A percentile compares a stretch with the other conserved stretches of the same genome.
phyloP scores from a whole-genome alignment of 208 protist genomes.

The Blastocrithidia nonstop region DNA sequence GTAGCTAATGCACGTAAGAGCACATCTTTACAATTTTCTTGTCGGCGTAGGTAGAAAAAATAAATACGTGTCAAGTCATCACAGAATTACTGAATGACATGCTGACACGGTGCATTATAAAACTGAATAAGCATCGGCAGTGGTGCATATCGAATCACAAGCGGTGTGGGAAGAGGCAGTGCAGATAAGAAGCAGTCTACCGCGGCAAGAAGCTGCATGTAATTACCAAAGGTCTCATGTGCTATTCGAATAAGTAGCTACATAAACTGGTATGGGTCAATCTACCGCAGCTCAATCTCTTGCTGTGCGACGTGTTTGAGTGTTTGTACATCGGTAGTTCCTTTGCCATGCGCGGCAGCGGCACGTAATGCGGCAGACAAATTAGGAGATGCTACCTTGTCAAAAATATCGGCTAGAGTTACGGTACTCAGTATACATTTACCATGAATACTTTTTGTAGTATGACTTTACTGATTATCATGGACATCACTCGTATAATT shows the following conservation, averaged over 20 bases:
- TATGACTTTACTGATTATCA: no score
- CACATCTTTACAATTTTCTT: constrained; percentile 22
- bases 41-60: constrained; percentile 69
- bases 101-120: constrained; percentile 26
- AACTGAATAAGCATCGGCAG: constrained; percentile 3
- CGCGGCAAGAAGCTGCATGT: constrained; percentile 24
- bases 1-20: constrained; percentile 18
- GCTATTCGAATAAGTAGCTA: constrained; percentile 61
- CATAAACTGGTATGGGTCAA: constrained; percentile 48
- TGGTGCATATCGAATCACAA: neutral
- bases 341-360: constrained; percentile 21
- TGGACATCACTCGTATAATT: no score
- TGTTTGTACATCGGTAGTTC: constrained; percentile 19
- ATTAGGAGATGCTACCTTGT: constrained; percentile 59
- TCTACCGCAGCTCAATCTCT: constrained; percentile 61
- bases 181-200: constrained; percentile 21
- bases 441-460: constrained; percentile 12
- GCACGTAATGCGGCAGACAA: constrained; percentile 22
- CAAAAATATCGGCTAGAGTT: constrained; percentile 33
- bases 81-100: constrained; percentile 49
- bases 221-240: constrained; percentile 9
- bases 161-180: constrained; percentile 11
- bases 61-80: constrained; percentile 58
- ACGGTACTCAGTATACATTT: constrained; percentile 21
- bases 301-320: constrained; percentile 31